Evolutionary conservation across 2,329 filamentous ascomycete genomes (phyloP).

Genomic region (Stachybotrys echinatus): DNA sequence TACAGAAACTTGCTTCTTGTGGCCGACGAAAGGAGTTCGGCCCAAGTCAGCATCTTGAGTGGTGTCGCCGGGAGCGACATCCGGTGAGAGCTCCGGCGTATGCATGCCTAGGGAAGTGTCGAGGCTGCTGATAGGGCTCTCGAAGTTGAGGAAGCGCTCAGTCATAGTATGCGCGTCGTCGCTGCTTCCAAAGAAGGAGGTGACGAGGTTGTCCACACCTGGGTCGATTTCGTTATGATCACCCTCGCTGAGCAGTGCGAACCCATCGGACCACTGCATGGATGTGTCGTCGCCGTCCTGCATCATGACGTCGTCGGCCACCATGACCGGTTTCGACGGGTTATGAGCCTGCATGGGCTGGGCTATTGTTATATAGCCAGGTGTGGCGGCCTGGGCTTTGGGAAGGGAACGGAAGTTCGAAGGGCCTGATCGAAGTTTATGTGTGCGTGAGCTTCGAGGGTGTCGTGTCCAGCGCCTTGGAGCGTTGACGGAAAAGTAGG

Average conservation of each 20-base stretch:
- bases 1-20: constrained; percentile 27
- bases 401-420: no score
- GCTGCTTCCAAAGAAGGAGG: constrained; percentile 20
- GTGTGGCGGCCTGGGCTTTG: no score
- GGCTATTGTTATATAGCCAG: no score
- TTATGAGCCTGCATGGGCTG: background rate
- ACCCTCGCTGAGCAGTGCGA: background rate
- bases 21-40: background rate
- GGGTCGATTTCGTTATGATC: background rate
- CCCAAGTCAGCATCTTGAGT: constrained; percentile 15
- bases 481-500: no score
- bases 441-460: no score
- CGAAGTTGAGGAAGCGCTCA: constrained; percentile 51
- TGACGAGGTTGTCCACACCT: background rate
- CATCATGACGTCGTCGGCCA: background rate
- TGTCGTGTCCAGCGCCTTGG: no score
- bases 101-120: constrained; percentile 26
- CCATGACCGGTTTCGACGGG: background rate
- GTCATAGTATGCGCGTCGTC: constrained; percentile 38
- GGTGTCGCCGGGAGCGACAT: constrained; percentile 5
- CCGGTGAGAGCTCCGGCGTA: constrained; percentile 36
- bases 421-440: no score
- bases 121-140: constrained; percentile 54
- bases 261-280: background rate
- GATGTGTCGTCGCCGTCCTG: background rate